Evolutionary conservation across 192 early-diverging fungal species (phyloP).

Genomic region (Linnemannia exigua): DNA sequence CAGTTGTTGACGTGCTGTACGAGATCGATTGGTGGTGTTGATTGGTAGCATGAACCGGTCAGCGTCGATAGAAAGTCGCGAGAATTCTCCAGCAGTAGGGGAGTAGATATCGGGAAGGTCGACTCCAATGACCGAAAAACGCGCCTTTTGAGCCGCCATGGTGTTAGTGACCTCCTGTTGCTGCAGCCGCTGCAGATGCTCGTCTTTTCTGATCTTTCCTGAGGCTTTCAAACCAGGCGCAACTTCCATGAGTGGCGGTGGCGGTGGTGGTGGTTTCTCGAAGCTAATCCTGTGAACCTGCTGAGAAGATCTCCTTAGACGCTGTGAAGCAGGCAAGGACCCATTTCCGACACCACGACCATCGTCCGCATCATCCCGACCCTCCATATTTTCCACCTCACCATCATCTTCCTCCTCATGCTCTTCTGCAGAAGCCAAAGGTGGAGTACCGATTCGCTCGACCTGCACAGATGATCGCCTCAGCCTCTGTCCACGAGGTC

Average conservation of each 20-base stretch:
- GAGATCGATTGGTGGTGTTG: neutral
- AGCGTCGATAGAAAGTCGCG: slow-evolving; percentile 40
- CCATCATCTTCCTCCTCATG: neutral
- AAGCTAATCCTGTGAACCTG: slow-evolving; percentile 17
- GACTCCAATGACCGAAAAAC: slow-evolving; percentile 39
- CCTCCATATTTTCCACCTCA: neutral
- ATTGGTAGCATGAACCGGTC: slow-evolving; percentile 11
- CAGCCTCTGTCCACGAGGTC: slow-evolving; percentile 23
- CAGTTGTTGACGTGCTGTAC: neutral
- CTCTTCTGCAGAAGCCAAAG: neutral
- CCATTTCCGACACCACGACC: slow-evolving; percentile 36
- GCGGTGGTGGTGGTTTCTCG: neutral
- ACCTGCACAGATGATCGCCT: slow-evolving; percentile 28
- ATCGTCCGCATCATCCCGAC: slow-evolving; percentile 15
- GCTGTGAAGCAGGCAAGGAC: too few species aligned
- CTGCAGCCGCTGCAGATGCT: too few species aligned
- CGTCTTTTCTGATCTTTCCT: neutral
- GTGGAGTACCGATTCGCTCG: neutral
- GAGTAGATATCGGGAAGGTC: slow-evolving; percentile 41
- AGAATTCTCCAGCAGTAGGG: slow-evolving; percentile 41
- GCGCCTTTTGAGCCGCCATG: slow-evolving; percentile 18
- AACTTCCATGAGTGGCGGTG: neutral
- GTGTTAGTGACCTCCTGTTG: neutral
- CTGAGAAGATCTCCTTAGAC: neutral
- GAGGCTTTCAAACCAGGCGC: neutral